Percentiles rank a stretch among this genome's conserved stretches.
phyloP scores from a whole-genome alignment of 2,329 filamentous ascomycete genomes.

The Cladophialophora chaetospira region DNA sequence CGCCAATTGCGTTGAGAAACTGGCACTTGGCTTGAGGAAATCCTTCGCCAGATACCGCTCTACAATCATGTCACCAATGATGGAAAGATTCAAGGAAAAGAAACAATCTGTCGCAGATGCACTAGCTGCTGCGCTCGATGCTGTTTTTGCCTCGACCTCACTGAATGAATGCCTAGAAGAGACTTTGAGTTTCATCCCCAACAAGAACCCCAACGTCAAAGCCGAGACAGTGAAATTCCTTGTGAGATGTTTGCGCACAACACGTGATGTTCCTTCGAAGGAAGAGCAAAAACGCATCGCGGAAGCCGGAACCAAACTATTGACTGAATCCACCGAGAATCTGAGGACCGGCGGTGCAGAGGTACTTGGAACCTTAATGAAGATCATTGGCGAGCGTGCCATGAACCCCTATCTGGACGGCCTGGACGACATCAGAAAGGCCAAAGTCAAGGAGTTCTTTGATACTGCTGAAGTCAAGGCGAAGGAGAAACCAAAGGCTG shows the following conservation, averaged over 20 bases:
- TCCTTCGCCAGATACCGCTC: conserved; percentile 78
- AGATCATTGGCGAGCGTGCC: conserved; percentile 93
- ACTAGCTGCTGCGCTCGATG: conserved; percentile 79
- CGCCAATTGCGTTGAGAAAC: conserved; percentile 84
- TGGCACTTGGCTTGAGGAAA: conserved; percentile 82
- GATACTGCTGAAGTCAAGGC: conserved; percentile 81
- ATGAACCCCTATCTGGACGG: conserved; percentile 93
- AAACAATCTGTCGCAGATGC: conserved; percentile 88
- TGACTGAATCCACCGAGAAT: conserved; percentile 84
- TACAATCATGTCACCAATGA: conserved; percentile 80
- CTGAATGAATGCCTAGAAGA: conserved; percentile 90
- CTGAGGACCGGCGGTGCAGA: conserved; percentile 89
- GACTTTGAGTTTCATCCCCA: conserved; percentile 76
- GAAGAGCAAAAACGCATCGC: conserved; percentile 81
- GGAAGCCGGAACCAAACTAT: conserved; percentile 84
- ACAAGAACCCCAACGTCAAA: conserved; percentile 98
- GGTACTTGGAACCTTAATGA: conserved; percentile 92
- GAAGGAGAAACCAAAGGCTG: conserved; percentile 87
- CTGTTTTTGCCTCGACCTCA: conserved; percentile 65
- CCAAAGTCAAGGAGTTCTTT: conserved; percentile 90
- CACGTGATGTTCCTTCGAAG: conserved; percentile 79
- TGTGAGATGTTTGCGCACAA: conserved; percentile 81
- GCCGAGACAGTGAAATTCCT: conserved; percentile 92
- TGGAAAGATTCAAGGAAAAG: conserved; percentile 97
- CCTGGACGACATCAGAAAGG: conserved; percentile 92